Evolutionary conservation across 2,329 filamentous ascomycete genomes (phyloP), one percentile per base, ranked within the genome.

Genomic region (Alternaria ethzedia): DNA sequence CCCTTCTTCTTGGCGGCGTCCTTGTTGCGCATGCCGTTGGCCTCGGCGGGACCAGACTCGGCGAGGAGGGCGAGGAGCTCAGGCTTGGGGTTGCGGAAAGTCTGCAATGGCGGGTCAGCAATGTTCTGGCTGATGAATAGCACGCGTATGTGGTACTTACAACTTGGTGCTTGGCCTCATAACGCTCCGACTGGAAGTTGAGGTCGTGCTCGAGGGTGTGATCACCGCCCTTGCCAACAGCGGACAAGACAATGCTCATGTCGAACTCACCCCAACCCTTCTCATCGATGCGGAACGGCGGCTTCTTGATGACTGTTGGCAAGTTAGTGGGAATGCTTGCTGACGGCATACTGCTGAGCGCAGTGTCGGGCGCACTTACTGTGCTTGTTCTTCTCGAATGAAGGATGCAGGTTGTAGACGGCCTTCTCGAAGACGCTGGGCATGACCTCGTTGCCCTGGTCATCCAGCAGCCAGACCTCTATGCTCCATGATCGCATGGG

Each of bases 201-300:
- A 99, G 87, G 78, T 99, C 96, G 81, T 99, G 96, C 54, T 86
- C 83, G 68, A 99, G 86, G 13, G 87, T 85, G 75, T 93, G 88
- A 76, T 97, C 95, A 61, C 90, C 89, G 61, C 88, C 91, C 85
- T 97, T 97, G 81, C 96, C 93, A 28, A 91, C 89, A 46, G 91
- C 92, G 76, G 90, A 91, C 71, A 96, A 87, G 66, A 92, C 89
- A 75, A 98, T 96, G 51, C 85, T 86, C 89, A 99, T 95, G 79
- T 98, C 96, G 79, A 99, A 99, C 83, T 98, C 96, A 76, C 96
- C 96, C 96, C 96, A 99, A 71, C 96, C 96, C 82, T 97, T 92
- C 82, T 99, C 97, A 68, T 89, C 86, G 81, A 97, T 97, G 69
- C 87, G 87, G 83, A 98, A 99, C 0, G 96, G 96, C 0, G 94